Percentiles rank a stretch among this genome's conserved stretches.
phyloP scores from a whole-genome alignment of 768 basidiomycete species.

The Termitomyces sp. region DNA sequence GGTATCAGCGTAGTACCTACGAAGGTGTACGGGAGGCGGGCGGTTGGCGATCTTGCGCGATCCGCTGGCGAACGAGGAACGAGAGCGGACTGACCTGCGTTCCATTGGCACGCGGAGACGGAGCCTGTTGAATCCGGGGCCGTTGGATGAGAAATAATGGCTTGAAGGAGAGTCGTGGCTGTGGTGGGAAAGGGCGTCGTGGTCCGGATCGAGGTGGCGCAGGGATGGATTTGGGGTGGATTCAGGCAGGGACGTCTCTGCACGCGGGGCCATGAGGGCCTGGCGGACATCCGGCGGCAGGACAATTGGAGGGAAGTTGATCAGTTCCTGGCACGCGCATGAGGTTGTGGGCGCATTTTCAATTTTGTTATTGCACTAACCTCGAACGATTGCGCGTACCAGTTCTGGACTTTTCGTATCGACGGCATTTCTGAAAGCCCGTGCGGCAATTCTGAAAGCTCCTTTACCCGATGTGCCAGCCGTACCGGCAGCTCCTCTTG shows the following conservation, averaged over 20 bases:
- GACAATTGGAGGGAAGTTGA: conserved; percentile 77
- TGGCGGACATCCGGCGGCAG: conserved; percentile 67
- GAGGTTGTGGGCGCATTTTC: neutral
- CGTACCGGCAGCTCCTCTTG: conserved; percentile 92
- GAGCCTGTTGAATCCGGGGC: conserved; percentile 44
- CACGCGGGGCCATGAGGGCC: conserved; percentile 50
- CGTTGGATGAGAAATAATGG: neutral
- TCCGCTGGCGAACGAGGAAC: conserved; percentile 2
- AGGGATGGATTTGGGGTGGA: conserved; percentile 80
- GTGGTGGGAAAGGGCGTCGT: conserved; percentile 3
- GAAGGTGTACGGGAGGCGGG: conserved; percentile 10
- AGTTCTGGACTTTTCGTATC: conserved; percentile 93
- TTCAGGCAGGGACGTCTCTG: conserved; percentile 57
- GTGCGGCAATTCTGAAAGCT: conserved; percentile 92
- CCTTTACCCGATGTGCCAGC: conserved; percentile 93
- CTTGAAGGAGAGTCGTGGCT: neutral
- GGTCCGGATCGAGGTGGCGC: conserved; percentile 35
- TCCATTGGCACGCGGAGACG: conserved; percentile 83
- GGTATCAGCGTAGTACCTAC: conserved; percentile 84
- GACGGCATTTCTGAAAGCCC: conserved; percentile 88
- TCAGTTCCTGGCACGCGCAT: conserved; percentile 65
- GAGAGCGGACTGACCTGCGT: conserved; percentile 53
- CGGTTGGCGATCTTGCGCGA: neutral
- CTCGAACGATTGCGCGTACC: conserved; percentile 99
- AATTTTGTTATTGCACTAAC: conserved; percentile 39